Base-by-base conservation (phyloP, 495 filamentous ascomycete genomes). In the Cryomyces minteri region DNA sequence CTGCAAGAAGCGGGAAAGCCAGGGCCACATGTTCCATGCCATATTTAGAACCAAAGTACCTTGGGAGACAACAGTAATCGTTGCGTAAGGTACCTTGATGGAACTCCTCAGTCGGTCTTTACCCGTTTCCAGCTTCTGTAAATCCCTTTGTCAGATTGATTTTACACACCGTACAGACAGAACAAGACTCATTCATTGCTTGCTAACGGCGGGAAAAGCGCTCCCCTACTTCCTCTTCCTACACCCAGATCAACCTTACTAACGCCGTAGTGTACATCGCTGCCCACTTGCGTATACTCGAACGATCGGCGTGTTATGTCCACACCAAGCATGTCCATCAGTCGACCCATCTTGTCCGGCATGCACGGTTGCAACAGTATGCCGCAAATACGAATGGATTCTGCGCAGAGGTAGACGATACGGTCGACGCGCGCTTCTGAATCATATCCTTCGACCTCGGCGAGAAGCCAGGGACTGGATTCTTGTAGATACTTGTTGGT, bases 341-440 rank as follows among this genome's bases (percentile, higher is more conserved):
- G 54, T 52, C 78, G 67, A 32, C 62, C 58, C 40, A 82, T 69
- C 60, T 88, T 94, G n/a, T 61, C 67, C 4, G 90, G 90, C 71
- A 96, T 87, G 55, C 81, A 87, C 4, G 90, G 87, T 59, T 94
- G 88, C 31, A 98, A 64, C 33, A 96, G 64, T 45, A 96, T 94
- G 6, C 79, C 85, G 4, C 65, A 62, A 32, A 95, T 72, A 18
- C 90, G 79, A 38, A 95, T 57, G n/a, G 77, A 72, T 58, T 98
- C 90, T 2, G 76, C 74, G 43, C 69, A 67, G 32, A 82, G 67
- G 57, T 73, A 94, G 38, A 98, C 62, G 37, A 70, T 66, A 45
- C 65, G 58, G 47, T 73, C 62, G 40, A 41, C 40, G 8, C 28
- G 40, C 9, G 40, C 10, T 18, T 9, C 8, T 9, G 28, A 14